Percentiles rank a stretch among this genome's conserved stretches.
Evolutionary conservation across 23 red algal genomes (phyloP).

Genomic region (Agarophyton chilense): DNA sequence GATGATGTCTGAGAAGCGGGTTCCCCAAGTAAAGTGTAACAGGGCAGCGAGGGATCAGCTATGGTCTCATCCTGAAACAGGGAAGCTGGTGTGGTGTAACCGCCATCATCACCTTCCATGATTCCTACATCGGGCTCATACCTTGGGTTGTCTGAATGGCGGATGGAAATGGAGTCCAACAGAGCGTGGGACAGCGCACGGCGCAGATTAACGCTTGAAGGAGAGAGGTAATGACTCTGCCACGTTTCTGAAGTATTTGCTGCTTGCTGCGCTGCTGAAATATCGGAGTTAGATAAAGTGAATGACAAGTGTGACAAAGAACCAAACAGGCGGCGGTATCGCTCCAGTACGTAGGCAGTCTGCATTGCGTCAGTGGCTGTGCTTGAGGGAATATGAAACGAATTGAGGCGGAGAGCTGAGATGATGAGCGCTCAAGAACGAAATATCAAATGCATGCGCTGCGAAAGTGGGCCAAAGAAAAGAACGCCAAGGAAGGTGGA

Average conservation of each 20-base stretch:
- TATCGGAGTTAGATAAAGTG: neutral
- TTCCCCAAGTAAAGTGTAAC: neutral
- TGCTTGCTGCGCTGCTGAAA: slow-evolving; percentile 12
- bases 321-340: slow-evolving; percentile 17
- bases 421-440: neutral
- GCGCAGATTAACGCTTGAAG: neutral
- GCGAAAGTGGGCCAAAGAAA: neutral
- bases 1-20: neutral
- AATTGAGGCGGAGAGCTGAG: too few relatives aligned
- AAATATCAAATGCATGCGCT: neutral
- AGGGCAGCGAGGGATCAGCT: neutral
- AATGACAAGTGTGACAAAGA: neutral
- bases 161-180: neutral
- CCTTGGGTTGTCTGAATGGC: neutral
- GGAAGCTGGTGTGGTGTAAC: neutral
- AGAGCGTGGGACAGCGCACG: slow-evolving; percentile 11
- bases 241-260: neutral
- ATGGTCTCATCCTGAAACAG: slow-evolving; percentile 13
- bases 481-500: neutral
- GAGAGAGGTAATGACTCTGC: neutral
- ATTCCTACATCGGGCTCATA: slow-evolving; percentile 18
- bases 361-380: neutral
- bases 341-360: slow-evolving; percentile 4
- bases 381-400: neutral
- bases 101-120: slow-evolving; percentile 38